Evolutionary conservation across 2,329 filamentous ascomycete species (phyloP), one percentile per base, ranked within the genome.

Genomic region (Graphilbum fragrans): DNA sequence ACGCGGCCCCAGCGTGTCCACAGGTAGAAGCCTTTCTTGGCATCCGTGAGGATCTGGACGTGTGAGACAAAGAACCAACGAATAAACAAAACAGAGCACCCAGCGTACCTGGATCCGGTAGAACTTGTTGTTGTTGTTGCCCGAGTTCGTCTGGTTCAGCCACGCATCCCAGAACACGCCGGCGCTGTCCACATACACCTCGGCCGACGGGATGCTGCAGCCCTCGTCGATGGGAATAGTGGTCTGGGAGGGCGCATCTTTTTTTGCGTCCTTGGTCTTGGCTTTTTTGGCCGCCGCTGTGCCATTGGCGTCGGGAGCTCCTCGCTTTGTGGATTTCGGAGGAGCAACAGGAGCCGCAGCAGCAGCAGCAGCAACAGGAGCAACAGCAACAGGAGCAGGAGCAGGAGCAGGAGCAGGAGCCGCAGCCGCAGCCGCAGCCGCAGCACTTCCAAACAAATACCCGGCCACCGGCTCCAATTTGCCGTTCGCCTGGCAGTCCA

Each of bases 1-100:
- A 93, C 85, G 19, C 86, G 75, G 19, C 86, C 86, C 84, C 83
- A 93, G 43, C 84, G 71, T 3, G 80, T 86, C 82, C 82, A 90
- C 0, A 74, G 77, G 35, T 66, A 62, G 55, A 68, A 83, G 6
- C 8, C 6, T 10, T 59, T 46, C 11, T 59, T 45, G 3, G 60
- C 53, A 14, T 49, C 46, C 19, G 51, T 49, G 20, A 75, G 52
- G 5, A 74, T 49, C 58, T 77, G 9, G 21, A 11, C n/a, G 20
- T 5, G 16, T 31, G 17, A 33, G 43, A 7, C 25, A 27, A 36
- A 21, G 14, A 0, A 27, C 35, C 49, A 48, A 44, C 21, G 21
- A 27, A 27, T 7, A 27, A 12, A 7, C 21, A 16, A 33, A 14
- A 16, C 25, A 17, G 20, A 8, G 14, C 12, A 10, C 7, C 3